phyloP scores from a whole-genome alignment of 2,329 filamentous ascomycete species.

The Verticillium dahliae region DNA sequence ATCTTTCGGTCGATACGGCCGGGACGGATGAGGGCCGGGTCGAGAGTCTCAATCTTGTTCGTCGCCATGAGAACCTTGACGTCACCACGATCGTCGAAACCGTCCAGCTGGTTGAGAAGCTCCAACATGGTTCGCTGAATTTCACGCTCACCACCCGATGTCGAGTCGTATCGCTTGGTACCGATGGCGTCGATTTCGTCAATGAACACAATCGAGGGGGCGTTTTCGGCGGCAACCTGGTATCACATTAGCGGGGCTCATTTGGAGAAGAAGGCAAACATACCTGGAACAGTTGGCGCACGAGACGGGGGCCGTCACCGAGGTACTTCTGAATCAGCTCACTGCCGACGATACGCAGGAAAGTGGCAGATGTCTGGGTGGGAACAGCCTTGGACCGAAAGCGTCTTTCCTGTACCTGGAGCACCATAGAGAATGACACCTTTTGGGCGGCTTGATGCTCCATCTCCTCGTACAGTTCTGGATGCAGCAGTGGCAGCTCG shows the following conservation, averaged over 20 bases:
- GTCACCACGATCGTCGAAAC: slow-evolving; percentile 96
- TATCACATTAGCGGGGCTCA: slow-evolving; percentile 7
- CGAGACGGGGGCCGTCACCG: slow-evolving; percentile 87
- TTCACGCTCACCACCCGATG: slow-evolving; percentile 92
- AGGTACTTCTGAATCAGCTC: slow-evolving; percentile 99
- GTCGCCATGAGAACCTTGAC: slow-evolving; percentile 99
- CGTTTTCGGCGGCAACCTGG: slow-evolving; percentile 87
- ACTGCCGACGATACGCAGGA: slow-evolving; percentile 95
- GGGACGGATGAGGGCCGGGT: slow-evolving; percentile 91
- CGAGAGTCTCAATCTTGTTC: slow-evolving; percentile 98
- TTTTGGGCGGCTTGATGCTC: slow-evolving; percentile 98
- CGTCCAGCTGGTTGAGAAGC: slow-evolving; percentile 94
- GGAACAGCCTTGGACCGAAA: slow-evolving; percentile 98
- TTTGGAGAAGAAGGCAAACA: slow-evolving; percentile 8
- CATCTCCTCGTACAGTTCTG: slow-evolving; percentile 99
- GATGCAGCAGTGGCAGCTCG: slow-evolving; percentile 88
- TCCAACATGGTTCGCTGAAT: slow-evolving; percentile 98
- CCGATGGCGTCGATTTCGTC: slow-evolving; percentile 99
- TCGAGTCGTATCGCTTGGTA: slow-evolving; percentile 97
- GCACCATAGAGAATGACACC: slow-evolving; percentile 98
- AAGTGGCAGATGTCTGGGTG: slow-evolving; percentile 95
- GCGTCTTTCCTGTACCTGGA: slow-evolving; percentile 92
- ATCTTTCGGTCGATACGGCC: slow-evolving; percentile 99
- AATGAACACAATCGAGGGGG: slow-evolving; percentile 96
- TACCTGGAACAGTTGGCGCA: slow-evolving; percentile 90